Conservation (phyloP, 805 yeast genomes). For the Wickerhamiella alocasiicola region DNA sequence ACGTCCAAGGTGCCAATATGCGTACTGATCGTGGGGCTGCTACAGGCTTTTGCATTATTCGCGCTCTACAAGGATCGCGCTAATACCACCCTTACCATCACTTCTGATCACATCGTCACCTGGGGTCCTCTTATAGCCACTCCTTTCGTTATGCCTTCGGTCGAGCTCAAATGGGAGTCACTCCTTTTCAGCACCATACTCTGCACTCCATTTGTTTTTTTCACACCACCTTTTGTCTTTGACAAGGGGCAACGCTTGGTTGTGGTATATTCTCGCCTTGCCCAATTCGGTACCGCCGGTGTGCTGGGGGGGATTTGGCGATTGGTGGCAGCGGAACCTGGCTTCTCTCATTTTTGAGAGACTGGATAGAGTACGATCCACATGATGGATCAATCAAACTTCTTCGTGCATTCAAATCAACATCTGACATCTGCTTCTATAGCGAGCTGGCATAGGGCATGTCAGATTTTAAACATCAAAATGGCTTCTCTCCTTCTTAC, state of each 20-base stretch:
- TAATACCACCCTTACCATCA: not conserved
- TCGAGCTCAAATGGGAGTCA: not conserved
- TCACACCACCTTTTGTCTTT: not conserved
- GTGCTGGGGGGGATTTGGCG: slow-evolving; percentile 3
- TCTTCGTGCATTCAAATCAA: too few relatives aligned
- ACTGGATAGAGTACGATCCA: too few relatives aligned
- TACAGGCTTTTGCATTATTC: not conserved
- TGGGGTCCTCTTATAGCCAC: slow-evolving; percentile 6
- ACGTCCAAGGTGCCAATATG: not conserved
- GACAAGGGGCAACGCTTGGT: not conserved
- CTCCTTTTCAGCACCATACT: not conserved
- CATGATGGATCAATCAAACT: too few relatives aligned
- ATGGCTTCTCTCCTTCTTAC: too few relatives aligned
- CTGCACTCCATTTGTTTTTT: not conserved
- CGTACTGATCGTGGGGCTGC: not conserved
- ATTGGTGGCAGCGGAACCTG: not conserved
- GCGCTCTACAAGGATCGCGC: not conserved
- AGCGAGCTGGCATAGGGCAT: too few relatives aligned
- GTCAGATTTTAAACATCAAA: too few relatives aligned
- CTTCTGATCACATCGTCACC: not conserved
- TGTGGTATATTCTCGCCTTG: not conserved
- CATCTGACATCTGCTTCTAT: too few relatives aligned
- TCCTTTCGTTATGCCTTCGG: not conserved
- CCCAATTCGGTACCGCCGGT: not conserved
- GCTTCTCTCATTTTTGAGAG: not conserved